Evolutionary conservation across 148 eudicot species (phyloP).

Genomic region (Silene latifolia): DNA sequence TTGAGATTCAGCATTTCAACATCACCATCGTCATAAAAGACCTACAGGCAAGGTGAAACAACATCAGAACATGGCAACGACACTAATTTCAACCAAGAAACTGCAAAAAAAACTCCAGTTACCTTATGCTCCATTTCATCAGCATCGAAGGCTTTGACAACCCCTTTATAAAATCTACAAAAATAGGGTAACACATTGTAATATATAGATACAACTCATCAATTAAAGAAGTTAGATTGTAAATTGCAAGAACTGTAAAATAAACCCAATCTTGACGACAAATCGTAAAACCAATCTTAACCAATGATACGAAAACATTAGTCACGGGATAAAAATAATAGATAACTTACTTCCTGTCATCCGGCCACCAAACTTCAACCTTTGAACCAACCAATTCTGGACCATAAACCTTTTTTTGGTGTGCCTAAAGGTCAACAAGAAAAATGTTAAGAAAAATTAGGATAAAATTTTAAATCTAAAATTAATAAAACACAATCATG

Average conservation of each 20-base stretch:
- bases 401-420: slow-evolving; percentile 32
- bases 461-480: not conserved
- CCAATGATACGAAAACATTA: not conserved
- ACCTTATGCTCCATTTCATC: slow-evolving; percentile 58
- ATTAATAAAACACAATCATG: not conserved
- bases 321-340: not conserved
- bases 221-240: not conserved
- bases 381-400: slow-evolving; percentile 47
- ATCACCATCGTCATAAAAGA: slow-evolving; percentile 66
- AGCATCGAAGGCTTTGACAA: slow-evolving; percentile 46
- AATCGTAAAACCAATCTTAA: not conserved
- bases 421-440: slow-evolving; percentile 39
- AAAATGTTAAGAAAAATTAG: not conserved
- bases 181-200: not conserved
- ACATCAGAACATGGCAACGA: slow-evolving; percentile 11
- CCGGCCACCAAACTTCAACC: slow-evolving; percentile 85
- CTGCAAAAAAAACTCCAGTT: slow-evolving; percentile 11
- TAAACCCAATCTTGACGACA: not conserved
- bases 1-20: slow-evolving; percentile 47
- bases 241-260: not conserved
- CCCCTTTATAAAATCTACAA: slow-evolving; percentile 72
- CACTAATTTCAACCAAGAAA: not conserved
- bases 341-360: slow-evolving; percentile 53
- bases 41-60: slow-evolving; percentile 33
- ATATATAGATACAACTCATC: not conserved